Evolutionary conservation across 345 rosid species (phyloP).

Genomic region (Acer campestre): DNA sequence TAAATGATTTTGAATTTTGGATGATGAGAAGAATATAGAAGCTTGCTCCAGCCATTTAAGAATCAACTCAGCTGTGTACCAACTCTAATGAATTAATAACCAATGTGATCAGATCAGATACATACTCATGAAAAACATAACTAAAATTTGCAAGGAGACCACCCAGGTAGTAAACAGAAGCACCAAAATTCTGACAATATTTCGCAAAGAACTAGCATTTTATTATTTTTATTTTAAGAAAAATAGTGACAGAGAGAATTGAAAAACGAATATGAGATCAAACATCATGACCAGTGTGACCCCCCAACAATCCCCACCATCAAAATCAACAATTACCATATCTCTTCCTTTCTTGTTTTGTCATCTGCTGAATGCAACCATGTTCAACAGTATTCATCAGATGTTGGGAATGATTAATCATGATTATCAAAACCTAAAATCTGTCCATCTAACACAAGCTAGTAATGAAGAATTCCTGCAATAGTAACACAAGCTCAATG

Average conservation of each 20-base stretch:
- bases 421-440: neutral
- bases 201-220: neutral
- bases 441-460: neutral
- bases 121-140: neutral
- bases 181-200: neutral
- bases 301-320: neutral
- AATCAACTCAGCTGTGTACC: neutral
- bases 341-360: neutral
- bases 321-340: neutral
- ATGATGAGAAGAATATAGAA: neutral
- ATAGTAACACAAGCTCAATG: neutral
- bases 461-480: neutral
- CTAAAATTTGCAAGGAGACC: neutral
- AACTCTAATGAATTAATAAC: neutral
- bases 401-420: neutral
- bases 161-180: too few relatives aligned
- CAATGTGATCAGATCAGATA: neutral
- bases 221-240: too few relatives aligned
- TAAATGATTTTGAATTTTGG: neutral
- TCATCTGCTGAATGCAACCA: neutral
- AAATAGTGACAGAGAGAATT: too few relatives aligned
- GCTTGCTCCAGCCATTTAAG: neutral
- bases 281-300: neutral
- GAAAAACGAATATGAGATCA: too few relatives aligned
- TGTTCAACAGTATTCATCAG: neutral